Evolutionary conservation across 2,329 filamentous ascomycete genomes (phyloP).

Genomic region (Curvularia sp.): DNA sequence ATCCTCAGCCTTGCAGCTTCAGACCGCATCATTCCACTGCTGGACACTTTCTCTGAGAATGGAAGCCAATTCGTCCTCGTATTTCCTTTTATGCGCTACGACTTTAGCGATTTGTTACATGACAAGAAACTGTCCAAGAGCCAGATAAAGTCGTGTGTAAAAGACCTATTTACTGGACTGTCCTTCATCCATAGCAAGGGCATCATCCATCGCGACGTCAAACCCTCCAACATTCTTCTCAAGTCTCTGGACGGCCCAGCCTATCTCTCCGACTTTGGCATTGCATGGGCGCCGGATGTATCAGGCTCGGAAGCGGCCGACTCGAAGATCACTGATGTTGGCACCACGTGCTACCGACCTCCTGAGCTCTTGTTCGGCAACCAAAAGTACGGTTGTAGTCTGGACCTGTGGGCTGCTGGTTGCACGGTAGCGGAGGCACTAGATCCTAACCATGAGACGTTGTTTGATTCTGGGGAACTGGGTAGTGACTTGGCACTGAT

Average conservation of each 20-base stretch:
- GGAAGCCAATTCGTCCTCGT: conserved; percentile 77
- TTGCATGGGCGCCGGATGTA: conserved; percentile 75
- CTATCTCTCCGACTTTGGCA: conserved; percentile 89
- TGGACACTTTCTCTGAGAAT: conserved; percentile 74
- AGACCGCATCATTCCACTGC: conserved; percentile 69
- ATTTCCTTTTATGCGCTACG: conserved; percentile 82
- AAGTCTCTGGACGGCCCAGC: conserved; percentile 71
- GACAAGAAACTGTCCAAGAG: conserved; percentile 48
- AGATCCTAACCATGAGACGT: conserved; percentile 61
- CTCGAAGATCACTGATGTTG: conserved; percentile 87
- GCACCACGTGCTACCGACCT: conserved; percentile 87
- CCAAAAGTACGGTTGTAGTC: conserved; percentile 69
- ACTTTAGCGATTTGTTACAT: conserved; percentile 72
- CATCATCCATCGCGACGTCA: conserved; percentile 93
- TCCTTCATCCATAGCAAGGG: conserved; percentile 72
- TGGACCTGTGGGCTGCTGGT: conserved; percentile 92
- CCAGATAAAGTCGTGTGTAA: conserved; percentile 61
- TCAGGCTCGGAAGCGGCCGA: conserved; percentile 66
- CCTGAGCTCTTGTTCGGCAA: conserved; percentile 91
- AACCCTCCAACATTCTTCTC: conserved; percentile 87
- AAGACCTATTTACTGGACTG: conserved; percentile 74
- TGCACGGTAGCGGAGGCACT: conserved; percentile 81
- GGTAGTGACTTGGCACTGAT: conserved; percentile 93
- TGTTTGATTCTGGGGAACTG: conserved; percentile 88
- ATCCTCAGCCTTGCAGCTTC: conserved; percentile 69